Conservation (phyloP, 2,329 filamentous ascomycete genomes). For the Fusarium torulosum region DNA sequence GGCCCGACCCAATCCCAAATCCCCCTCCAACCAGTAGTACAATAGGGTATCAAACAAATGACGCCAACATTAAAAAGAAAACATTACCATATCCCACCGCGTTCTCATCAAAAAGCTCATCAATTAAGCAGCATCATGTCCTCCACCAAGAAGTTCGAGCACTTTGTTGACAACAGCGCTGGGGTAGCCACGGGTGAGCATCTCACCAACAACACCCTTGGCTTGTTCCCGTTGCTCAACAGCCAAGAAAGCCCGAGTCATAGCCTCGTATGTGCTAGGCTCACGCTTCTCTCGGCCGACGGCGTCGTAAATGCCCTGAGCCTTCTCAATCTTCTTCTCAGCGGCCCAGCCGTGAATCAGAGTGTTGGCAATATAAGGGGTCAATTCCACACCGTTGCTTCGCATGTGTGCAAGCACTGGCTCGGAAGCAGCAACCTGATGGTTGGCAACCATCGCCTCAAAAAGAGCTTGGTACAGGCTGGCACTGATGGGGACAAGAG, state of each 20-base stretch:
- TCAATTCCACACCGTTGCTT: constrained; percentile 80
- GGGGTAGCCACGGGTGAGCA: constrained; percentile 90
- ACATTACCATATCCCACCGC: constrained; percentile 34
- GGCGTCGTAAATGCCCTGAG: constrained; percentile 81
- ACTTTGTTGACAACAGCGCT: constrained; percentile 94
- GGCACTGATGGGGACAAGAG: constrained; percentile 77
- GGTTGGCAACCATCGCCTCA: constrained; percentile 96
- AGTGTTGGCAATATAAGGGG: constrained; percentile 97
- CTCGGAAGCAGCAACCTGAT: constrained; percentile 82
- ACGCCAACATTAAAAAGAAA: constrained; percentile 46
- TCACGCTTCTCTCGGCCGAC: constrained; percentile 85
- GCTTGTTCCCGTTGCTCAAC: constrained; percentile 84
- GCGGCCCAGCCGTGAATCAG: constrained; percentile 97
- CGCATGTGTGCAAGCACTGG: constrained; percentile 82
- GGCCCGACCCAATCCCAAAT: constrained; percentile 3
- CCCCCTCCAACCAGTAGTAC: constrained; percentile 41
- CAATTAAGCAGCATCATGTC: constrained; percentile 56
- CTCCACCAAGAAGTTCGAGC: constrained; percentile 82
- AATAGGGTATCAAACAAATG: constrained; percentile 52
- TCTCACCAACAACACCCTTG: constrained; percentile 85
- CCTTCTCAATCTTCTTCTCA: constrained; percentile 83
- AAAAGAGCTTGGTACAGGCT: constrained; percentile 97
- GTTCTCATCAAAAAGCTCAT: constrained; percentile 9
- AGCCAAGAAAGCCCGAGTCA: constrained; percentile 92
- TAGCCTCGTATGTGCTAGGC: constrained; percentile 98